These are phyloP conservation scores for Boletus reticulatus DNA, from an alignment of 768 basidiomycete species.

Conservation along the genomic window DNA sequence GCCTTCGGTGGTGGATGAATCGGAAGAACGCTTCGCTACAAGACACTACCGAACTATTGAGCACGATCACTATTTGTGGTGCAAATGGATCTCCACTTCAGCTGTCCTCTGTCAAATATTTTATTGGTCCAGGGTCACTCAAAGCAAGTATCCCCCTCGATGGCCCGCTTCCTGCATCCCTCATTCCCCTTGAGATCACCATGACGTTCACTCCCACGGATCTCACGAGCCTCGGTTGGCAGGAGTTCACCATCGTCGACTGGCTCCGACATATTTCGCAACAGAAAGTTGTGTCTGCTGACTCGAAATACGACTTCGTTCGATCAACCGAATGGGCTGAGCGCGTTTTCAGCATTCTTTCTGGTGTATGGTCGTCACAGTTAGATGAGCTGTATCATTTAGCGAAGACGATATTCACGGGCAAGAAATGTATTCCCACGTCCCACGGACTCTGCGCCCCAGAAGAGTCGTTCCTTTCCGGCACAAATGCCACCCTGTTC, in stretches of 20 bases:
- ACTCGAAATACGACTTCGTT: conserved; percentile 56
- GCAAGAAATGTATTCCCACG: conserved; percentile 43
- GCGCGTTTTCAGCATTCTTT: conserved; percentile 59
- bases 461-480: conserved; percentile 71
- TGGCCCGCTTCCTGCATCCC: conserved; percentile 71
- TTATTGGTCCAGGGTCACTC: conserved; percentile 58
- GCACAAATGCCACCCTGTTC: conserved; percentile 51
- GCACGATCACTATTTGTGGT: conserved; percentile 60
- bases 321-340: conserved; percentile 73
- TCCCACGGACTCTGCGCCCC: conserved; percentile 64
- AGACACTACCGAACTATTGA: conserved; percentile 48
- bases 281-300: conserved; percentile 35
- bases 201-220: conserved; percentile 50
- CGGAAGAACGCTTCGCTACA: not conserved
- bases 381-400: conserved; percentile 31
- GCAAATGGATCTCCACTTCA: conserved; percentile 53
- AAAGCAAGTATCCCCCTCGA: conserved; percentile 61
- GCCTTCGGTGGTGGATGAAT: conserved; percentile 68
- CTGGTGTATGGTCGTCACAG: conserved; percentile 67
- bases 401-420: conserved; percentile 30
- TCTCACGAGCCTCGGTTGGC: conserved; percentile 68
- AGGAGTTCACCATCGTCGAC: conserved; percentile 63
- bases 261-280: conserved; percentile 69
- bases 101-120: conserved; percentile 49
- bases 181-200: conserved; percentile 43